phyloP scores from a whole-genome alignment of 1,139 yeast genomes.

The Hemisphaericaspora xylofermentans region DNA sequence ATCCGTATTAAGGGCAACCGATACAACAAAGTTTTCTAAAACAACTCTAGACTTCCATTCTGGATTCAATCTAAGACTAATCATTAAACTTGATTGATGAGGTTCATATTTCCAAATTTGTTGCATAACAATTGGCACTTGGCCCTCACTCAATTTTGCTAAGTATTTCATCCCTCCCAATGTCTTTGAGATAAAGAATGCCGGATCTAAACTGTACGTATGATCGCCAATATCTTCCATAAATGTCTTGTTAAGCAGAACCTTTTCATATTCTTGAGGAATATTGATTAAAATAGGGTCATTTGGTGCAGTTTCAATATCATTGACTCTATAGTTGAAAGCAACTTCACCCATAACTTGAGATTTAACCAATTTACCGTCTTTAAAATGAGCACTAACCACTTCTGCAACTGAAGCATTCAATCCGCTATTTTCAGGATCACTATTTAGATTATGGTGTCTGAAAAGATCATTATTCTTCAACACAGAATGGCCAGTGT shows the following conservation, averaged over 20 bases:
- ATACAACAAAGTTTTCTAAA: slow-evolving; percentile 63
- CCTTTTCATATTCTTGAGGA: slow-evolving; percentile 34
- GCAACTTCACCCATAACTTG: slow-evolving; percentile 81
- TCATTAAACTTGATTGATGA: slow-evolving; percentile 80
- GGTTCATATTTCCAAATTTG: slow-evolving; percentile 90
- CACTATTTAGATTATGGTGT: slow-evolving; percentile 36
- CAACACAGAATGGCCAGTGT: slow-evolving; percentile 36
- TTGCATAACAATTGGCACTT: slow-evolving; percentile 67
- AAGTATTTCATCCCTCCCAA: slow-evolving; percentile 76
- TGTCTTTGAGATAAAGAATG: slow-evolving; percentile 52
- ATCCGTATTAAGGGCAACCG: slow-evolving; percentile 52
- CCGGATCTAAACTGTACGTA: slow-evolving; percentile 31
- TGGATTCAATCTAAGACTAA: slow-evolving; percentile 63
- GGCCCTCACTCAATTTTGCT: slow-evolving; percentile 32
- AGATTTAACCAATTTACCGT: slow-evolving; percentile 57
- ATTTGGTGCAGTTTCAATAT: slow-evolving; percentile 13
- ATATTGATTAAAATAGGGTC: slow-evolving; percentile 27
- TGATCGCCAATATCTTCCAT: slow-evolving; percentile 33
- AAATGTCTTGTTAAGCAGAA: slow-evolving; percentile 45
- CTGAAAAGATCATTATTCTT: slow-evolving; percentile 40
- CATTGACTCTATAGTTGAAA: slow-evolving; percentile 53
- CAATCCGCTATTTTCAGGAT: slow-evolving; percentile 59
- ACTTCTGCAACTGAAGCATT: slow-evolving; percentile 80
- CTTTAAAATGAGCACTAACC: slow-evolving; percentile 69
- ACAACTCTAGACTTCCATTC: slow-evolving; percentile 41